A percentile compares a stretch with the other conserved stretches of the same genome.
These are phyloP conservation scores for Fusarium phyllophilum DNA, from an alignment of 2,329 filamentous ascomycete genomes.

Conservation along the genomic window DNA sequence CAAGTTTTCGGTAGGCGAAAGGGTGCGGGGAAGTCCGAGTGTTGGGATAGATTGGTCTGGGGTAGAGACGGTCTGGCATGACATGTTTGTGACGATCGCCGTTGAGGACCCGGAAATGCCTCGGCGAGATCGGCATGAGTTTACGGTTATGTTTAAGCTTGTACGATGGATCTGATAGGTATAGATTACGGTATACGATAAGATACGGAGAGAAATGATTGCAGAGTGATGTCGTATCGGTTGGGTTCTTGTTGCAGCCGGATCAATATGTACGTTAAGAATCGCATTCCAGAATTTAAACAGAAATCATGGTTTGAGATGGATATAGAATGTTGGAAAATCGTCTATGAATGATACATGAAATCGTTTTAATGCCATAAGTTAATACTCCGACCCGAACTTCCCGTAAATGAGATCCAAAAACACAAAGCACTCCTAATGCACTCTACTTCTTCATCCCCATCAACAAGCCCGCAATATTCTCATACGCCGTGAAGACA, in stretches of 20 bases:
- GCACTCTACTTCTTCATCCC: neutral
- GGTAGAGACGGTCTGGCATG: neutral
- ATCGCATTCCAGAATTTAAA: rapidly evolving
- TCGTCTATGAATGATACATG: neutral
- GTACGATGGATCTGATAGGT: neutral
- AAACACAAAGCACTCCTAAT: neutral
- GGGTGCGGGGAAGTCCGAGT: neutral
- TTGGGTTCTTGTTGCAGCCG: rapidly evolving
- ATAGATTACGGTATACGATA: neutral
- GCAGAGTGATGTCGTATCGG: rapidly evolving
- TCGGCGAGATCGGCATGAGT: neutral
- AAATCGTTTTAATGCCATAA: neutral
- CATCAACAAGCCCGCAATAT: slow-evolving; percentile 52
- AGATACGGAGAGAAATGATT: neutral
- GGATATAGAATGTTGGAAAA: neutral
- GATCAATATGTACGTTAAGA: rapidly evolving
- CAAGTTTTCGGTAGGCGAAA: neutral
- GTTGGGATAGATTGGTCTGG: neutral
- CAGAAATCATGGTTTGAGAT: rapidly evolving
- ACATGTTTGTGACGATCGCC: neutral
- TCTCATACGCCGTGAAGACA: slow-evolving; percentile 71
- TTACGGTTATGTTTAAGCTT: neutral
- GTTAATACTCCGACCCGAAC: neutral
- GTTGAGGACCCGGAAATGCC: neutral
- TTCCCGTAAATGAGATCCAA: neutral